Base-by-base conservation (phyloP, 768 basidiomycete species). In the Suillus plorans region DNA sequence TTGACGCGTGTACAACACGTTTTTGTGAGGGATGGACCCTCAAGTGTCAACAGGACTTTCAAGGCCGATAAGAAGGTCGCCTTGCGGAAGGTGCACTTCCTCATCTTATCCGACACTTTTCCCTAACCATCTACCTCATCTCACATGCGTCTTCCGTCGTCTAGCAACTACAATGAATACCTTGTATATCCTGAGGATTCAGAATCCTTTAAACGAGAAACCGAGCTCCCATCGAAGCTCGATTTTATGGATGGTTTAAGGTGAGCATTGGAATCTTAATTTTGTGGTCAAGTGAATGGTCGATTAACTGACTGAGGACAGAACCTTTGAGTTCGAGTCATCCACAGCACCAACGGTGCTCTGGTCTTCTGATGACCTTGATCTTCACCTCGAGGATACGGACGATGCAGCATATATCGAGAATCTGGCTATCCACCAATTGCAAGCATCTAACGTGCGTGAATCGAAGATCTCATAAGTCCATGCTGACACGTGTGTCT, bases 11-110 rank as follows among this genome's bases (percentile, higher is more conserved):
- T 68, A 63, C 56, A 70, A 76, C 74, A 76, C 74, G 74, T 77
- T 75, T 74, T 74, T 69, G 14, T 75, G 73, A 59, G 25, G 71
- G 72, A 73, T 74, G 74, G 74, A 77, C 74, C 76, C 76, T 61
- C 74, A 74, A 73, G 67, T 61, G 65, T 75, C 61, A 76, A 76
- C 68, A 76, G 39, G 60, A 62, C 52, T 61, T 69, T 63, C 44
- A 6, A 63, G 69, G 56, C 62, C 47, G 74, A 76, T 76, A 76
- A 76, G 76, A 76, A 75, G 61, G 34, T 59, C 66, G 53, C 52
- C 60, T 57, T 47, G 76, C 69, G 67, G 66, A 67, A 41, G 25
- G 28, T 34, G 37, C 61, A 5, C 5, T 61, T 28, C 18, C 41
- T 13, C 58, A 42, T 59, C 58, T 42, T 59, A 59, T 59, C 58